Conservation (phyloP, 2,329 filamentous ascomycete genomes). For the Hypoxylon sp. region DNA sequence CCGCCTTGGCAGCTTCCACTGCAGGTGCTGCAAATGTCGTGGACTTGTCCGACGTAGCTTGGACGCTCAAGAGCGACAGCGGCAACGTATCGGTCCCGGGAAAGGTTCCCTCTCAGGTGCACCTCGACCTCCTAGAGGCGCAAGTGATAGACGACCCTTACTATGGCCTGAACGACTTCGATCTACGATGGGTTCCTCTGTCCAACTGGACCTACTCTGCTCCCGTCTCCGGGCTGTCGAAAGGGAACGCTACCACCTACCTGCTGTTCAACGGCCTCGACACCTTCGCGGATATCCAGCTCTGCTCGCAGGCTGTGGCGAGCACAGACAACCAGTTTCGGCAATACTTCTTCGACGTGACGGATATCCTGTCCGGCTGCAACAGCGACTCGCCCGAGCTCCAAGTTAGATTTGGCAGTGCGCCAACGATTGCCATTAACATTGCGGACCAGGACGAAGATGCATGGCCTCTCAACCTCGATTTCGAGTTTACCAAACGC, state of each 20-base stretch:
- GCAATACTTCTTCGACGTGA: constrained; percentile 67
- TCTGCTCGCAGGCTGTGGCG: constrained; percentile 63
- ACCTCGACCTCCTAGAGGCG: constrained; percentile 63
- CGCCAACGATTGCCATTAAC: constrained; percentile 59
- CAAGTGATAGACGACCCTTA: constrained; percentile 61
- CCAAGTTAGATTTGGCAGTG: constrained; percentile 64
- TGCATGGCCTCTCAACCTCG: constrained; percentile 54
- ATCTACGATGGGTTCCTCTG: constrained; percentile 65
- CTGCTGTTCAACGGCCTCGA: constrained; percentile 69
- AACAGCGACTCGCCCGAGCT: constrained; percentile 48
- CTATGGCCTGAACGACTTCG: constrained; percentile 65
- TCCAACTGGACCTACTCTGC: constrained; percentile 69
- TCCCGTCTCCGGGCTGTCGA: constrained; percentile 51
- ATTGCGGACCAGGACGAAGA: constrained; percentile 60
- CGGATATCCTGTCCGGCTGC: constrained; percentile 54
- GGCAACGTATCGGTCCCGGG: constrained; percentile 62
- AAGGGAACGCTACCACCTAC: constrained; percentile 53
- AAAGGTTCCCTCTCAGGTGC: constrained; percentile 63
- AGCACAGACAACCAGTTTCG: constrained; percentile 69
- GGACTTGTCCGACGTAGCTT: constrained; percentile 52
- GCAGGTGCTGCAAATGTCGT: constrained; percentile 42
- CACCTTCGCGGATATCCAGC: constrained; percentile 63
- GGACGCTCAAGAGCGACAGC: constrained; percentile 54
- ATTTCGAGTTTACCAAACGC: constrained; percentile 61
- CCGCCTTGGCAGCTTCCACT: constrained; percentile 7